Percentiles rank a stretch among this genome's conserved stretches.
Evolutionary conservation across 208 protist species (phyloP).

Genomic region (Leishmania guyanensis): DNA sequence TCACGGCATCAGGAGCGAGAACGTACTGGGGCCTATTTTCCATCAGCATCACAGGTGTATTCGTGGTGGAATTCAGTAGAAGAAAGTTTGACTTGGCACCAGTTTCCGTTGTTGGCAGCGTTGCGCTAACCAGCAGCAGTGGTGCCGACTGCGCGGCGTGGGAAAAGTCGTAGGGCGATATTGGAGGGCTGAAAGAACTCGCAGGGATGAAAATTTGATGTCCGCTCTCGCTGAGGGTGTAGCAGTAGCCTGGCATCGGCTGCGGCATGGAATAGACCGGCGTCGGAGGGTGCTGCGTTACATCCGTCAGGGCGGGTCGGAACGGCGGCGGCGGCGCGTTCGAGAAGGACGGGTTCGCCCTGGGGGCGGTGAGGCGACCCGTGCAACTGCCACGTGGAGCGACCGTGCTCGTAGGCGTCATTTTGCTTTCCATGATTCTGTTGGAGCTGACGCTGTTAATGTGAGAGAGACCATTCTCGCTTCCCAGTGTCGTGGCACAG

Average conservation of each 20-base stretch:
- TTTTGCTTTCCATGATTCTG: not conserved
- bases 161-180: not conserved
- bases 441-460: conserved; percentile 8
- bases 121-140: not conserved
- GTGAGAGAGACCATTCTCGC: conserved; percentile 4
- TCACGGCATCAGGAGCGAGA: conserved; percentile 37
- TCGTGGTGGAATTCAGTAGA: conserved; percentile 21
- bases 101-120: not conserved
- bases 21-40: conserved; percentile 46
- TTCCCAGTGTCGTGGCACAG: conserved; percentile 14
- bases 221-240: conserved; percentile 36
- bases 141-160: conserved; percentile 19
- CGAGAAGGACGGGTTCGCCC: not conserved
- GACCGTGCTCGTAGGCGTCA: not conserved
- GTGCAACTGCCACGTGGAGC: not conserved
- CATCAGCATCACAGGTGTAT: conserved; percentile 29
- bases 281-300: not conserved
- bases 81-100: conserved; percentile 1
- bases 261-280: conserved; percentile 22
- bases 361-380: not conserved
- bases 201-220: conserved; percentile 49
- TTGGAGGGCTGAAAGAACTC: conserved; percentile 16
- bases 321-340: conserved; percentile 11
- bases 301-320: conserved; percentile 4
- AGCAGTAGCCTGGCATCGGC: conserved; percentile 43